These are phyloP conservation scores for Combretum micranthum DNA, from an alignment of 345 rosid species.

Conservation along the genomic window DNA sequence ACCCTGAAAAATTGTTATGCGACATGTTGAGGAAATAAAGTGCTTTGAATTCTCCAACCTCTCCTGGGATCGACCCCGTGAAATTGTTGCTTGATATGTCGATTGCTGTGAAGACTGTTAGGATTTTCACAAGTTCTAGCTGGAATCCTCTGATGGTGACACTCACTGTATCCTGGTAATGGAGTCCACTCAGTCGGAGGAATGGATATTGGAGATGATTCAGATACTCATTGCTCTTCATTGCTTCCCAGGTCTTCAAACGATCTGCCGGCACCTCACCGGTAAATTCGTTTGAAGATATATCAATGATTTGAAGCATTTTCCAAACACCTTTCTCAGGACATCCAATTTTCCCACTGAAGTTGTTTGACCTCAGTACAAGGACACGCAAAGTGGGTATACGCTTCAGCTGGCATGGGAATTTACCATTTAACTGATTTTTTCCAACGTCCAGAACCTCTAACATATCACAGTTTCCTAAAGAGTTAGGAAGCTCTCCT, in stretches of 20 bases:
- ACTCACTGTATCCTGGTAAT: slow-evolving; percentile 26
- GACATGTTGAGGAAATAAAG: slow-evolving; percentile 28
- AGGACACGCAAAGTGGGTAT: slow-evolving; percentile 27
- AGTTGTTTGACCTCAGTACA: slow-evolving; percentile 23
- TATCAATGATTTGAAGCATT: slow-evolving; percentile 33
- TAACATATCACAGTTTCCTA: slow-evolving; percentile 18
- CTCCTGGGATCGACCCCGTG: slow-evolving; percentile 22
- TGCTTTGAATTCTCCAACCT: slow-evolving; percentile 13
- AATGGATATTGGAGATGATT: slow-evolving; percentile 12
- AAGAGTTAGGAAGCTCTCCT: slow-evolving; percentile 25
- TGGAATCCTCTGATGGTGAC: slow-evolving; percentile 37
- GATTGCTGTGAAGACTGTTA: slow-evolving; percentile 25
- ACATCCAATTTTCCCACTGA: slow-evolving; percentile 16
- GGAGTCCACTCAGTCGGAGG: background rate
- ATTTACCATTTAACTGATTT: slow-evolving; percentile 19
- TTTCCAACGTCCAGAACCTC: slow-evolving; percentile 36
- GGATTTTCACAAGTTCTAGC: slow-evolving; percentile 33
- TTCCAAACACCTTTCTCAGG: slow-evolving; percentile 1
- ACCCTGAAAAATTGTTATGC: slow-evolving; percentile 15
- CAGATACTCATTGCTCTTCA: slow-evolving; percentile 11
- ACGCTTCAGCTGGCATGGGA: slow-evolving; percentile 28
- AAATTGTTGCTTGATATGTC: slow-evolving; percentile 25
- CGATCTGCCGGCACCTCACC: slow-evolving; percentile 7
- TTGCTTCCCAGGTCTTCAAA: slow-evolving; percentile 21
- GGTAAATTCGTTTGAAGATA: slow-evolving; percentile 23